phyloP scores from a whole-genome alignment of 2,329 filamentous ascomycete species.

The Monilinia polystroma region DNA sequence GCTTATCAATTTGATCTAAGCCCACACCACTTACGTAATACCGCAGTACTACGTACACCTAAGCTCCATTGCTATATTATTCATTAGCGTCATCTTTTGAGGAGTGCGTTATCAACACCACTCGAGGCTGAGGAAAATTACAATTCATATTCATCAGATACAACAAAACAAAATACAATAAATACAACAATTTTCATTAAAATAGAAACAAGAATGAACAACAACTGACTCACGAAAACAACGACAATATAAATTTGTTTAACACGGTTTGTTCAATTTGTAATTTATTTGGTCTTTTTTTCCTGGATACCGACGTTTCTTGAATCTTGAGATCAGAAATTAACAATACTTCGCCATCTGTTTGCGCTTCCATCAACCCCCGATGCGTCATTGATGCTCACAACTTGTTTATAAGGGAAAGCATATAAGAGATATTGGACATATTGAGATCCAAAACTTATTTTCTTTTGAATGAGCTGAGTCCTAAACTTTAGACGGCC shows the following conservation, averaged over 20 bases:
- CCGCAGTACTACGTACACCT: too few species aligned
- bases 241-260: background rate
- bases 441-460: slow-evolving; percentile 9
- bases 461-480: slow-evolving; percentile 11
- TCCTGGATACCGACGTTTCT: background rate
- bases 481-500: background rate
- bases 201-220: background rate
- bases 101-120: slow-evolving; percentile 23
- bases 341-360: slow-evolving; percentile 12
- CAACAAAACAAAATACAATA: too few species aligned
- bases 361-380: slow-evolving; percentile 22
- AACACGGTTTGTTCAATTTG: background rate
- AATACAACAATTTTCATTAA: background rate
- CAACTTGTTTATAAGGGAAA: background rate
- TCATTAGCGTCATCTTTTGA: slow-evolving; percentile 5
- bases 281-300: background rate
- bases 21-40: too few species aligned
- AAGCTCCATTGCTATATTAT: too few species aligned
- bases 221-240: background rate
- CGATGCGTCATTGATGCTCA: slow-evolving; percentile 30
- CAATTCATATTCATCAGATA: background rate
- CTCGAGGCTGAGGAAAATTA: slow-evolving; percentile 28
- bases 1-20: too few species aligned
- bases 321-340: background rate
- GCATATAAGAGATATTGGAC: background rate